These are phyloP conservation scores for Tagetes erecta DNA, from an alignment of 129 eudicot species.

Conservation along the genomic window DNA sequence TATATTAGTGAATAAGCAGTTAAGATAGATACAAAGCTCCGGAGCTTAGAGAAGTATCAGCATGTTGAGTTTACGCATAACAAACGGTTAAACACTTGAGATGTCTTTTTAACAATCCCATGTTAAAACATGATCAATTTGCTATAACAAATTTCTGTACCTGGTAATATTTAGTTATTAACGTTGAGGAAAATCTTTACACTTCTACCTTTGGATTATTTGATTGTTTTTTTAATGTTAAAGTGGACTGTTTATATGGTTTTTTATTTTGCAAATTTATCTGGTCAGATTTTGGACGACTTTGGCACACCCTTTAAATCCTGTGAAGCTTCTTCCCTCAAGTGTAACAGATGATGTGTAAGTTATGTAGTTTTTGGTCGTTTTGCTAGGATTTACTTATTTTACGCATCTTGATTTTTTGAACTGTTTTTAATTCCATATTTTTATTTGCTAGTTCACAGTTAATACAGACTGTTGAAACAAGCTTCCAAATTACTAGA, in stretches of 20 bases:
- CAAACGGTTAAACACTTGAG: background rate
- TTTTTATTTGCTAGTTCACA: conserved; percentile 39
- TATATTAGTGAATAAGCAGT: background rate
- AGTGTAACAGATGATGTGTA: conserved; percentile 39
- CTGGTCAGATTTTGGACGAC: conserved; percentile 47
- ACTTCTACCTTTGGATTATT: background rate
- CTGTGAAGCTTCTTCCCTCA: conserved; percentile 40
- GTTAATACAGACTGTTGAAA: conserved; percentile 43
- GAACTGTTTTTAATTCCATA: conserved; percentile 15
- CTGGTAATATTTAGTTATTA: background rate
- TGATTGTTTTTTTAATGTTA: conserved; percentile 15
- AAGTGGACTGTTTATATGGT: conserved; percentile 27
- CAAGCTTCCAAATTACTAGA: conserved; percentile 49
- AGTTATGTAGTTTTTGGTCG: conserved; percentile 24
- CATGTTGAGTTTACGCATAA: background rate
- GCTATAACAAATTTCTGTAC: background rate
- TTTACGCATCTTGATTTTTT: background rate
- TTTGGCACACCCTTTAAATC: conserved; percentile 49
- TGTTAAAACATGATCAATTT: background rate
- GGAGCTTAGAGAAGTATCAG: background rate
- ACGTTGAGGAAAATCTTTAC: background rate
- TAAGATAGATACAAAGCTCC: background rate
- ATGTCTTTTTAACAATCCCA: background rate
- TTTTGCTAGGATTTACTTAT: conserved; percentile 6
- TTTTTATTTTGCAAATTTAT: conserved; percentile 12